Conservation (phyloP, 768 basidiomycete genomes). For the Suillus lakei region DNA sequence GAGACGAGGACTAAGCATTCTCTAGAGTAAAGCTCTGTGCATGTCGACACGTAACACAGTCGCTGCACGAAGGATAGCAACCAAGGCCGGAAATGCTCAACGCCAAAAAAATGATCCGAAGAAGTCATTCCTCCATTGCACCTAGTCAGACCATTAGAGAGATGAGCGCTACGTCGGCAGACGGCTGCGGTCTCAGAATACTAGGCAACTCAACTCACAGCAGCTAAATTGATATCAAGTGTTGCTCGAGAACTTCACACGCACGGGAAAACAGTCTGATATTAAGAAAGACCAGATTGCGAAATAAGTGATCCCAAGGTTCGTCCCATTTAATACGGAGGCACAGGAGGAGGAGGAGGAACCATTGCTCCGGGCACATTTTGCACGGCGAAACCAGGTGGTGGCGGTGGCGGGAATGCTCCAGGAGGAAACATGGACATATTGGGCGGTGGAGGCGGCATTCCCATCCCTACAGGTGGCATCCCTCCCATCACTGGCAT, state of each 20-base stretch:
- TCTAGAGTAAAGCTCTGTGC: constrained; percentile 35
- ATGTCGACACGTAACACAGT: constrained; percentile 36
- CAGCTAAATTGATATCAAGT: neutral
- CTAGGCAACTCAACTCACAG: neutral
- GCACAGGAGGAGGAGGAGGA: constrained; percentile 50
- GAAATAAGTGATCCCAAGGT: neutral
- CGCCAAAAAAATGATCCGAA: too few species aligned
- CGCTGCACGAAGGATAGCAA: constrained; percentile 40
- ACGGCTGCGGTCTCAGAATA: neutral
- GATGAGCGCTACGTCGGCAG: neutral
- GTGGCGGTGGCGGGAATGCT: constrained; percentile 65
- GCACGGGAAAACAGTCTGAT: neutral
- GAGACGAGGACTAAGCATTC: constrained; percentile 32
- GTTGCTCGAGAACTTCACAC: neutral
- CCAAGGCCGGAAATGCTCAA: constrained; percentile 22
- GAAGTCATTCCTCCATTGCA: too few species aligned
- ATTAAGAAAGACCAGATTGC: neutral
- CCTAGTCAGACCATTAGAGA: too few species aligned
- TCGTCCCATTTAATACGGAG: constrained; percentile 29
- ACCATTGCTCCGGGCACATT: constrained; percentile 49
- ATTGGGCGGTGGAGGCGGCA: constrained; percentile 41
- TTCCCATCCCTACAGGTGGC: constrained; percentile 39
- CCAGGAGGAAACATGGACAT: constrained; percentile 53
- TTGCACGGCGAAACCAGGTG: constrained; percentile 61
- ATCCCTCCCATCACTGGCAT: constrained; percentile 42